A percentile compares a stretch with the other conserved stretches of the same genome.
phyloP scores from a whole-genome alignment of 257 asterid genomes.

The Capsicum rhomboideum region DNA sequence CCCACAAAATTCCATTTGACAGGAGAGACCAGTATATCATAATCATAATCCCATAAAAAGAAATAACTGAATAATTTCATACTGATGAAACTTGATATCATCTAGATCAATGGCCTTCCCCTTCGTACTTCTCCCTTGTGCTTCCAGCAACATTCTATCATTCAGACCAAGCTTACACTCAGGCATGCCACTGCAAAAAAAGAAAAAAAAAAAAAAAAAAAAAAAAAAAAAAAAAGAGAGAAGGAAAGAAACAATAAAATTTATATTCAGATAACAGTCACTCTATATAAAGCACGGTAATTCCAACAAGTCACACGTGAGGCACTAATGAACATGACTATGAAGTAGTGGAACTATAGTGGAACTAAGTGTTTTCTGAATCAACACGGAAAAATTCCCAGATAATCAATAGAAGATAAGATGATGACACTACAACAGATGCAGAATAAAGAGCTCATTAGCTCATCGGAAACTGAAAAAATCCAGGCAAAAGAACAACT shows the following conservation, averaged over 20 bases:
- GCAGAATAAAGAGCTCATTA: neutral
- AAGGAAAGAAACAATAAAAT: neutral
- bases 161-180: conserved; percentile 99
- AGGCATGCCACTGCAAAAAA: conserved; percentile 94
- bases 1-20: neutral
- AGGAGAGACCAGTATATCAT: neutral
- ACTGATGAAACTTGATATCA: conserved; percentile 99
- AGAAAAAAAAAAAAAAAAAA: too few species aligned
- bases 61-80: conserved; percentile 20
- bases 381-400: neutral
- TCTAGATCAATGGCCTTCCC: conserved; percentile 98
- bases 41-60: conserved; percentile 5
- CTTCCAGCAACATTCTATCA: conserved; percentile 93
- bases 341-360: neutral
- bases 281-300: neutral
- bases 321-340: neutral
- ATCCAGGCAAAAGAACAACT: neutral
- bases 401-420: neutral
- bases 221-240: too few species aligned
- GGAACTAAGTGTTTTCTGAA: neutral
- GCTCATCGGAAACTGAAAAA: neutral
- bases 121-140: conserved; percentile 90
- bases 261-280: neutral
- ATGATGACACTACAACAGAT: neutral
- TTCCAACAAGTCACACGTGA: neutral